phyloP scores from a whole-genome alignment of 768 basidiomycete genomes.

The Calocybe cyanea region DNA sequence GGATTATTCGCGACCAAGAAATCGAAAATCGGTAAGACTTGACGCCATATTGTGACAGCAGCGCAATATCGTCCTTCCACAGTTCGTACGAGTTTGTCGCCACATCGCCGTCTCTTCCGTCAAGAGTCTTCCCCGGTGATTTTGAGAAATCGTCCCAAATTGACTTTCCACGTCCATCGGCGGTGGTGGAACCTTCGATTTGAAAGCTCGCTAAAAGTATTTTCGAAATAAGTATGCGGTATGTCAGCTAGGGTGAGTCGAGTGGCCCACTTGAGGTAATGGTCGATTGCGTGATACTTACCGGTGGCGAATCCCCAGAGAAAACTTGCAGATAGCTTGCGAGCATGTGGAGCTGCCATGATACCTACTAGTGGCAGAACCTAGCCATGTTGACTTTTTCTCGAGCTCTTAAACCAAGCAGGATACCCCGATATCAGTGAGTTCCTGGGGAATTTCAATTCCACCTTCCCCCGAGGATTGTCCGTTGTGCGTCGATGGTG shows the following conservation, averaged over 20 bases:
- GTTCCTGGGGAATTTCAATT: slow-evolving; percentile 36
- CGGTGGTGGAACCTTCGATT: slow-evolving; percentile 64
- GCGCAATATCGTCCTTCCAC: slow-evolving; percentile 64
- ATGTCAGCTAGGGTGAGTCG: slow-evolving; percentile 3
- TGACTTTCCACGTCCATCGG: slow-evolving; percentile 61
- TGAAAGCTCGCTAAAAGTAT: slow-evolving; percentile 57
- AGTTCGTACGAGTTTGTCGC: slow-evolving; percentile 69
- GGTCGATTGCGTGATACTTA: slow-evolving; percentile 22
- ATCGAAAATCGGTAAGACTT: slow-evolving; percentile 76
- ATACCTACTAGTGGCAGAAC: slow-evolving; percentile 21
- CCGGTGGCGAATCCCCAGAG: slow-evolving; percentile 73
- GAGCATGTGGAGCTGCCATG: slow-evolving; percentile 29
- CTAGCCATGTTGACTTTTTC: slow-evolving; percentile 19
- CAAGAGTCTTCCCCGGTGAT: slow-evolving; percentile 62
- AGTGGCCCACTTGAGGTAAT: not conserved
- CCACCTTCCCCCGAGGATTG: slow-evolving; percentile 40
- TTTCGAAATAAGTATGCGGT: slow-evolving; percentile 3
- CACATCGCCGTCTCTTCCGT: slow-evolving; percentile 63
- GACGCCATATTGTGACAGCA: slow-evolving; percentile 61
- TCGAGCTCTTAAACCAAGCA: slow-evolving; percentile 36
- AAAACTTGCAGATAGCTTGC: slow-evolving; percentile 55
- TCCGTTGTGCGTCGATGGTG: slow-evolving; percentile 32
- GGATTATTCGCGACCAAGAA: slow-evolving; percentile 74
- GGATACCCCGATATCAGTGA: slow-evolving; percentile 40
- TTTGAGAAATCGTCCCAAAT: slow-evolving; percentile 76